Conservation (phyloP, 176 grass and related monocot species). For the Puccinellia tenuiflora region DNA sequence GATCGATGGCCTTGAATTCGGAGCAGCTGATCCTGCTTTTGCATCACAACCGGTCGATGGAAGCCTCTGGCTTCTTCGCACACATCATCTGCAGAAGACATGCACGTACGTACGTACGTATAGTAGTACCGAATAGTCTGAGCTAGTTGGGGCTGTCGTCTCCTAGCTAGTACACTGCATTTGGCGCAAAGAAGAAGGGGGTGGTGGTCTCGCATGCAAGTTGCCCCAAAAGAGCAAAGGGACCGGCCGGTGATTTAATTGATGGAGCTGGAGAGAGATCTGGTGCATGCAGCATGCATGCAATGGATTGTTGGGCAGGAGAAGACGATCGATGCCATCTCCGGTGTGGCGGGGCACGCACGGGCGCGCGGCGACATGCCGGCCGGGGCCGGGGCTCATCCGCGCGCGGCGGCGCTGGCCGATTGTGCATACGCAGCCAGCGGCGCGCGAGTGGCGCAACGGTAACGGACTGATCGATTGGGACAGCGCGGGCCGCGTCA, state of each 20-base stretch:
- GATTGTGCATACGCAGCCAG: not conserved
- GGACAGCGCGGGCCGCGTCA: not conserved
- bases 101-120: not conserved
- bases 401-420: not conserved
- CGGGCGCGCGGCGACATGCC: slow-evolving; percentile 10
- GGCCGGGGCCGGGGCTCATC: not conserved
- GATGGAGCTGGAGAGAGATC: slow-evolving; percentile 29
- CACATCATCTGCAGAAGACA: no score
- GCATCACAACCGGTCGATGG: no score
- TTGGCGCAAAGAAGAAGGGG: slow-evolving; percentile 12
- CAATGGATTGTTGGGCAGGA: not conserved
- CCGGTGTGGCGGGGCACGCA: slow-evolving; percentile 29
- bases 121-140: not conserved
- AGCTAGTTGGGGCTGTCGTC: slow-evolving; percentile 6
- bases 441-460: not conserved
- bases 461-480: not conserved
- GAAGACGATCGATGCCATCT: not conserved
- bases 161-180: slow-evolving; percentile 26
- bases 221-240: not conserved
- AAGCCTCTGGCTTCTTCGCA: no score
- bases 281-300: not conserved
- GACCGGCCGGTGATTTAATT: slow-evolving; percentile 9
- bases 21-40: no score
- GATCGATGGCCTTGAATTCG: not conserved
- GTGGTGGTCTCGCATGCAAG: not conserved